Evolutionary conservation across 306 rosid genomes (phyloP).

Genomic region (Cicer yamashitae): DNA sequence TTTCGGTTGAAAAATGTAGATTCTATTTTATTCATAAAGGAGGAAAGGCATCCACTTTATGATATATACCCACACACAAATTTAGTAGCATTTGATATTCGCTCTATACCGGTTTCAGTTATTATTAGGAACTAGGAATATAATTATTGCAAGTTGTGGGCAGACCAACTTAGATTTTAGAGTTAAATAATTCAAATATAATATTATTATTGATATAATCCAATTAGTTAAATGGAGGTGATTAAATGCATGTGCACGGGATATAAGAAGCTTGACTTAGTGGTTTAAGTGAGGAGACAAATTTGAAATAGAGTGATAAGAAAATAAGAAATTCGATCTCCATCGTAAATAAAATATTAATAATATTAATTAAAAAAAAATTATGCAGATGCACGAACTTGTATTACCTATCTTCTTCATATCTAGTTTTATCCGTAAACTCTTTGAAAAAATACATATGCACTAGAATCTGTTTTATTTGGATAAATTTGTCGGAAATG

Average conservation of each 20-base stretch:
- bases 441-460: too few relatives aligned
- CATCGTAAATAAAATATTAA: too few relatives aligned
- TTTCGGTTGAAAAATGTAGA: neutral
- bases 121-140: neutral
- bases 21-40: constrained; percentile 1
- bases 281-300: too few relatives aligned
- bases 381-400: too few relatives aligned
- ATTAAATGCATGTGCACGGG: neutral
- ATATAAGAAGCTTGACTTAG: neutral
- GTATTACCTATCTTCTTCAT: too few relatives aligned
- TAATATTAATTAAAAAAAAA: too few relatives aligned
- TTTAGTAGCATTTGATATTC: constrained; percentile 24
- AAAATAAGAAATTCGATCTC: too few relatives aligned
- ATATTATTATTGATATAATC: neutral
- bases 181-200: constrained; percentile 29
- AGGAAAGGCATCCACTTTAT: constrained; percentile 31
- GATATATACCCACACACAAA: neutral
- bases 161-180: neutral
- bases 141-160: neutral
- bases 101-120: neutral
- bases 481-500: too few relatives aligned
- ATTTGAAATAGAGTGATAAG: too few relatives aligned
- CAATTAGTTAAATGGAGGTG: neutral
- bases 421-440: too few relatives aligned
- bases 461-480: too few relatives aligned